Evolutionary conservation across 306 rosid species (phyloP), one percentile per base, ranked within the genome.

Genomic region (Medicago lupulina): DNA sequence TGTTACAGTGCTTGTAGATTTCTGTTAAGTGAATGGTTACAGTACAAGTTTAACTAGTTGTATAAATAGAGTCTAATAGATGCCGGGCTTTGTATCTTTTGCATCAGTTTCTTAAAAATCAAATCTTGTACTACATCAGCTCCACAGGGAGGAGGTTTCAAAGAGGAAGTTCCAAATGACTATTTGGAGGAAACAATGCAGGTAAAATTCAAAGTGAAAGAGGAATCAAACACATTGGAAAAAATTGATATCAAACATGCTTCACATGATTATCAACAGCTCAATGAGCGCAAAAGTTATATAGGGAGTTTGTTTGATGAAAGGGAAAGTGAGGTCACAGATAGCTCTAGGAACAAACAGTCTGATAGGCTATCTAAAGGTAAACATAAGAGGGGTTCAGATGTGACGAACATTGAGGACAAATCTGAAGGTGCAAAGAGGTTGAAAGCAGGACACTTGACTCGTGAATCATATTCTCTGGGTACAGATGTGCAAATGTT

Each of bases 281-380:
- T 83, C 65, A 88, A 72, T 81, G 90, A 86, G 39, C 86, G 74
- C 79, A 92, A 88, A 81, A 82, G 78, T 80, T 83, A 66, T 83
- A 87, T 83, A 40, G 93, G 87, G 70, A 85, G 92, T 84, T 87
- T 90, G 81, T 92, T 89, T 81, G 88, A 84, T 80, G 93, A 89
- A 71, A 83, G 70, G 84, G 88, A 85, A 80, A 79, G 79, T 81
- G 68, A 80, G 54, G 79, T 82, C 49, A 86, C 80, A 74, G 92
- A 84, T 50, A 84, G 81, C 82, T 67, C 72, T 60, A 84, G 86
- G 85, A 81, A 75, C 76, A 96, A 89, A 50, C 92, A 79, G 74
- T 84, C 89, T 85, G 96, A 86, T 79, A 88, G 85, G 83, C 71
- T 68, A 58, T 84, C 86, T 64, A 87, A 76, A 83, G 92, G 88